These are phyloP conservation scores for Zostera marina DNA, from an alignment of 116 monocot species.

Conservation along the genomic window DNA sequence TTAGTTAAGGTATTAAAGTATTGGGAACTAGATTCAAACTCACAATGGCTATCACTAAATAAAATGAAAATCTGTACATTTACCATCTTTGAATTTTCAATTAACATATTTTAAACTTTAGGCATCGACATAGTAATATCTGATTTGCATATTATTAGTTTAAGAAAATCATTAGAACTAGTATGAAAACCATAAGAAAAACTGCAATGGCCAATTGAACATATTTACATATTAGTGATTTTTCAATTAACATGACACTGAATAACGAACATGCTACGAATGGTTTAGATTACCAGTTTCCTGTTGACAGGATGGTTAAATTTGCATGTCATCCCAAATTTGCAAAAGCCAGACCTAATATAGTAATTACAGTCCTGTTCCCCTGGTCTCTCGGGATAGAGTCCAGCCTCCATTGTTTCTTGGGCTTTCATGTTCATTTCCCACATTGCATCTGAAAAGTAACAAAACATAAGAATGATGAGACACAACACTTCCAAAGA, in stretches of 20 bases:
- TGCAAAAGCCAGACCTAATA: conserved; percentile 81
- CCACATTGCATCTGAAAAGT: conserved; percentile 59
- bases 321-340: conserved; percentile 85
- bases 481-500: not conserved
- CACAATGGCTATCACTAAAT: not conserved
- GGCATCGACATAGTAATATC: too few relatives aligned
- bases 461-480: not conserved
- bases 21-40: not conserved
- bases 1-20: not conserved
- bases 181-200: not conserved
- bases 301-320: conserved; percentile 92
- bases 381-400: conserved; percentile 68
- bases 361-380: conserved; percentile 91
- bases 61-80: too few relatives aligned
- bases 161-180: not conserved
- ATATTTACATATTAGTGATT: too few relatives aligned
- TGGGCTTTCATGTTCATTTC: conserved; percentile 42
- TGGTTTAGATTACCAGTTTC: conserved; percentile 41
- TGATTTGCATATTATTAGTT: too few relatives aligned
- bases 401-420: conserved; percentile 38
- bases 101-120: too few relatives aligned
- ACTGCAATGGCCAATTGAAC: not conserved
- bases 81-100: too few relatives aligned
- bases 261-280: too few relatives aligned
- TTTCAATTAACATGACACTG: too few relatives aligned